Base-by-base conservation (phyloP, 2,329 filamentous ascomycete species). In the Metarhizium album region DNA sequence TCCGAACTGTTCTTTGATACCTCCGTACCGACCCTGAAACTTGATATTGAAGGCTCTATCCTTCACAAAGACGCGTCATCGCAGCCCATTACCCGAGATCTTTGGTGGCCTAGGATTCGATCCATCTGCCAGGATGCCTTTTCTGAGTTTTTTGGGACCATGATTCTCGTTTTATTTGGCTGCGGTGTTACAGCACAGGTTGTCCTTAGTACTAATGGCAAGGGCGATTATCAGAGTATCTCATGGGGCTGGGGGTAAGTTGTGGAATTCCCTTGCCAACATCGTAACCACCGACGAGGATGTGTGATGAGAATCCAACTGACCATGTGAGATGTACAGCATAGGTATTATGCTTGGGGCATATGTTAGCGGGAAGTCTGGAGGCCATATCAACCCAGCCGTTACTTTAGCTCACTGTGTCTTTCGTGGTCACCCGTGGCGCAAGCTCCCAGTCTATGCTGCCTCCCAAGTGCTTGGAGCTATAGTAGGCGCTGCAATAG, bases 121-220 rank as follows among this genome's bases (percentile, higher is more conserved):
- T 65, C 70, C 20, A 58, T 66, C 29, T 68, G 77, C 35, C 73
- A 75, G 53, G 81, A 85, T 54, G 75, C 75, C 2, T 79, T 86
- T 55, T 79, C 80, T 1, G 82, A 87, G 57, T 86, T 86, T 65
- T 76, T 83, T 47, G 83, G 82, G 8, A 83, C 79, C 11, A 82
- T 87, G 68, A 74, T 84, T 49, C 65, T 87, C 54, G 71, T 87
- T 52, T 66, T 87, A 38, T 87, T 87, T 58, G 84, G 84, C 4
- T 78, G 87, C 54, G 83, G 82, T n/a, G 79, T 80, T 49, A 80
- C 87, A 18, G 84, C 84, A 3, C 84, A 87, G 63, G 83, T 86
- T 0, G 68, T 80, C 0, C 72, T 87, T 13, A n/a, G n/a, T n/a
- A 82, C 78, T 51, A 64, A 63, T 3, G 63, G 60, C 24, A 76